These are phyloP conservation scores for Arthrinium phaeospermum DNA, from an alignment of 2,329 filamentous ascomycete species.

Conservation along the genomic window DNA sequence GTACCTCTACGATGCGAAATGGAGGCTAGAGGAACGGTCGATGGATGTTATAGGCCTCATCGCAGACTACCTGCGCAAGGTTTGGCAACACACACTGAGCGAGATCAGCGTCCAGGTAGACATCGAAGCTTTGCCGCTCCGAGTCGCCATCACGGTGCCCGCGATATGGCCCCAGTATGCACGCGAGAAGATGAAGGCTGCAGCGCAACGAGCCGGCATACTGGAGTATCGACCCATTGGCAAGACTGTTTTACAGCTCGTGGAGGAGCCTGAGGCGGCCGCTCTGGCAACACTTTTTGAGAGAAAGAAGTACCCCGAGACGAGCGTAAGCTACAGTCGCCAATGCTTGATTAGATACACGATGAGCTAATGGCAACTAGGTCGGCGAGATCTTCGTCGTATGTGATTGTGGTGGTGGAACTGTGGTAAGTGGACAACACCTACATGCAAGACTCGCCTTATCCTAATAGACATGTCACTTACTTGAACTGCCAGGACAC, in stretches of 20 bases:
- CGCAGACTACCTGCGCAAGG: rapidly evolving
- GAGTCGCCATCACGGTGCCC: not conserved
- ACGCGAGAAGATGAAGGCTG: conserved; percentile 44
- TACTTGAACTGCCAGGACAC: not conserved
- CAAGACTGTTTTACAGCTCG: conserved; percentile 40
- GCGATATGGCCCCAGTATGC: conserved; percentile 27
- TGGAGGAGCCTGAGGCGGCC: conserved; percentile 53
- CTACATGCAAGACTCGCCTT: no score
- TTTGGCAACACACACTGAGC: not conserved
- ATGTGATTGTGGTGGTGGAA: conserved; percentile 36
- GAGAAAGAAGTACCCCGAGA: not conserved
- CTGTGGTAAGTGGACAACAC: not conserved
- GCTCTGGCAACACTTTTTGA: conserved; percentile 41
- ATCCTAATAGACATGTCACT: not conserved
- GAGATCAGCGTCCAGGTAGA: not conserved
- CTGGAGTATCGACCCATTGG: conserved; percentile 34
- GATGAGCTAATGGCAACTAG: conserved; percentile 29
- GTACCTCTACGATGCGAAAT: conserved; percentile 27
- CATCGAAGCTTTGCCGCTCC: not conserved
- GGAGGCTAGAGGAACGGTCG: not conserved
- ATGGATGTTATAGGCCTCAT: conserved; percentile 18
- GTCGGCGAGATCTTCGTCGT: conserved; percentile 35
- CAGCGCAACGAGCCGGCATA: conserved; percentile 44
- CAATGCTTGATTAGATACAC: conserved; percentile 33
- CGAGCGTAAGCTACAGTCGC: not conserved